phyloP scores from a whole-genome alignment of 1,139 yeast species.

The Blastobotrys elegans region DNA sequence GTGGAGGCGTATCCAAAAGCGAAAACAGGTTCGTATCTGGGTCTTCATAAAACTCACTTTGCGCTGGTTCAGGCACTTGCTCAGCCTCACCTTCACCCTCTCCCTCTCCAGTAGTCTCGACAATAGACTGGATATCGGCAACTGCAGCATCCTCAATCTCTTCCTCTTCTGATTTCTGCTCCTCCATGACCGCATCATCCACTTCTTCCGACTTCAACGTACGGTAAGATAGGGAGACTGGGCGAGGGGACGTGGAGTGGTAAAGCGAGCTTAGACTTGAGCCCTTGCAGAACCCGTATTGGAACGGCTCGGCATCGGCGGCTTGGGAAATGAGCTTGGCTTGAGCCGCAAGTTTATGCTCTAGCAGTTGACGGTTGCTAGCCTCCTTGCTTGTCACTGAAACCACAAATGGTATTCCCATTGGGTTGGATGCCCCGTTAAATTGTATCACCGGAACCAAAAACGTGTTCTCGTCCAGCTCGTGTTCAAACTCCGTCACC shows the following conservation, averaged over 20 bases:
- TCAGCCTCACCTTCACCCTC: neutral
- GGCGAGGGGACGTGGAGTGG: neutral
- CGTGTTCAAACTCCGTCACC: constrained; percentile 54
- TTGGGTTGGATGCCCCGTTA: constrained; percentile 22
- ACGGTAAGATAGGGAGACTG: neutral
- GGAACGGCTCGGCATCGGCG: neutral
- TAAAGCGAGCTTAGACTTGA: neutral
- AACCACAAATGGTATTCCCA: constrained; percentile 71
- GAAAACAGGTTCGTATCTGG: neutral
- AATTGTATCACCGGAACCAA: constrained; percentile 64
- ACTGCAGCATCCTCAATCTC: constrained; percentile 12
- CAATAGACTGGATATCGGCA: constrained; percentile 21
- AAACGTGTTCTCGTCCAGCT: constrained; percentile 24
- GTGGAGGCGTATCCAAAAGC: neutral
- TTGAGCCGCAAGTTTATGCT: constrained; percentile 43
- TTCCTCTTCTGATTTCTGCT: neutral
- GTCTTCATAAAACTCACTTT: neutral
- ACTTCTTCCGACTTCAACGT: neutral
- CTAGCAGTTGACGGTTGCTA: constrained; percentile 49
- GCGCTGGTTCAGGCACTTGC: neutral
- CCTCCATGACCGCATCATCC: constrained; percentile 5
- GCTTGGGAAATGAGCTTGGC: constrained; percentile 3
- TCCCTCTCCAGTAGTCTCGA: neutral
- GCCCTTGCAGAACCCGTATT: neutral
- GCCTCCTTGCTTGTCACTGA: constrained; percentile 47